These are phyloP conservation scores for Aegilops bicornis DNA, from an alignment of 176 grass and related monocot genomes.

Conservation along the genomic window DNA sequence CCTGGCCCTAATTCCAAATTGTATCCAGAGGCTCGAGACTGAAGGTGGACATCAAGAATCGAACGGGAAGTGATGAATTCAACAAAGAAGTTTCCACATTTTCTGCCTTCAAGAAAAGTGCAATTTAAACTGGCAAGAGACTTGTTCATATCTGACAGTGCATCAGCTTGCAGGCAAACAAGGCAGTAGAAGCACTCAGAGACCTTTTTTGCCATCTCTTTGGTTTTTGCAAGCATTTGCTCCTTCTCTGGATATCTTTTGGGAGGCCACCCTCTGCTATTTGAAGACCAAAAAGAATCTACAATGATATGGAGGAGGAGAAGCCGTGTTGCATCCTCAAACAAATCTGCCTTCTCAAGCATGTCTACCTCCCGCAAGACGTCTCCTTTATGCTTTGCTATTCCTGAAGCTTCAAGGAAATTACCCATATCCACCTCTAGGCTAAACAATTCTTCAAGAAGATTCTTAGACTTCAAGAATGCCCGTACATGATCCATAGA, in stretches of 20 bases:
- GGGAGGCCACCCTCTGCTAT: constrained; percentile 64
- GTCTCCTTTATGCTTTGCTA: constrained; percentile 60
- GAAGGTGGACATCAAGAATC: constrained; percentile 62
- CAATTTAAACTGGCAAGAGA: constrained; percentile 30
- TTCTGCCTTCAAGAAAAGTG: constrained; percentile 35
- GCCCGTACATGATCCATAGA: constrained; percentile 50
- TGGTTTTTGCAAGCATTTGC: constrained; percentile 44
- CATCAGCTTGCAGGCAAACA: constrained; percentile 47
- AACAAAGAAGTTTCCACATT: constrained; percentile 33
- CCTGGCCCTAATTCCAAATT: constrained; percentile 24
- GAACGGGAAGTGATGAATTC: constrained; percentile 46
- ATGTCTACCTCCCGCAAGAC: constrained; percentile 53
- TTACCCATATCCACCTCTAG: constrained; percentile 77
- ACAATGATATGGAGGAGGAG: constrained; percentile 46
- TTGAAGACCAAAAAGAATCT: constrained; percentile 52
- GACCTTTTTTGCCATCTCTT: constrained; percentile 40
- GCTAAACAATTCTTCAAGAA: constrained; percentile 60
- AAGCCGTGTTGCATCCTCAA: constrained; percentile 53
- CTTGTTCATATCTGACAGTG: constrained; percentile 42
- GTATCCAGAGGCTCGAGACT: constrained; percentile 19
- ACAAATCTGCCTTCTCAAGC: constrained; percentile 54
- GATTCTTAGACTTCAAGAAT: constrained; percentile 47
- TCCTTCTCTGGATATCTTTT: constrained; percentile 55
- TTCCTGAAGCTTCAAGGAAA: constrained; percentile 57
- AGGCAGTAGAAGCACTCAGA: constrained; percentile 44